phyloP scores from a whole-genome alignment of 2,329 filamentous ascomycete species.

The Coniochaeta prunicola region DNA sequence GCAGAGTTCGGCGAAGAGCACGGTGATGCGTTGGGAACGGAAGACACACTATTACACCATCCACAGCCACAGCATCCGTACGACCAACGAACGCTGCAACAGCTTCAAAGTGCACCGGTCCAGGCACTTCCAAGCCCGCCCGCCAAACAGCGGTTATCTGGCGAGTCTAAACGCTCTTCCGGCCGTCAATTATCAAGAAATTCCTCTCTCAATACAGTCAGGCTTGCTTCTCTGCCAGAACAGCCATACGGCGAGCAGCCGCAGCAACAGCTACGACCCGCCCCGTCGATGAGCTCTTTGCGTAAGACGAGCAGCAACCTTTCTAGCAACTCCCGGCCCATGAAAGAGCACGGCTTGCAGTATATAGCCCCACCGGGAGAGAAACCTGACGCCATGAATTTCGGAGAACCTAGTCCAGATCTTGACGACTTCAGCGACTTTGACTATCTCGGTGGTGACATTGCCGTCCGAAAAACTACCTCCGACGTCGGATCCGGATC shows the following conservation, averaged over 20 bases:
- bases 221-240: background rate
- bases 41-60: background rate
- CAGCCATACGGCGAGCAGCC: background rate
- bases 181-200: background rate
- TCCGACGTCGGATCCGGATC: constrained; percentile 4
- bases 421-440: constrained; percentile 18
- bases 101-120: background rate
- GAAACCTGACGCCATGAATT: constrained; percentile 6
- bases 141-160: background rate
- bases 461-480: constrained; percentile 7
- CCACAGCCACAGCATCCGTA: background rate
- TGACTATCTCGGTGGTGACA: constrained; percentile 8
- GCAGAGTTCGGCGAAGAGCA: constrained; percentile 32
- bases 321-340: background rate
- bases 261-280: background rate
- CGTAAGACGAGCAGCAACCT: background rate
- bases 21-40: background rate
- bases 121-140: background rate
- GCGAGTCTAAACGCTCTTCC: background rate
- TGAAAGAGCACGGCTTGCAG: background rate
- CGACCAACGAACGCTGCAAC: background rate
- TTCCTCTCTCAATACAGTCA: background rate
- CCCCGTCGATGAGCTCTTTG: background rate
- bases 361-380: constrained; percentile 9
- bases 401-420: constrained; percentile 17